phyloP scores from a whole-genome alignment of 1,284 basidiomycete species.

The Erythrobasidium hasegawianum region DNA sequence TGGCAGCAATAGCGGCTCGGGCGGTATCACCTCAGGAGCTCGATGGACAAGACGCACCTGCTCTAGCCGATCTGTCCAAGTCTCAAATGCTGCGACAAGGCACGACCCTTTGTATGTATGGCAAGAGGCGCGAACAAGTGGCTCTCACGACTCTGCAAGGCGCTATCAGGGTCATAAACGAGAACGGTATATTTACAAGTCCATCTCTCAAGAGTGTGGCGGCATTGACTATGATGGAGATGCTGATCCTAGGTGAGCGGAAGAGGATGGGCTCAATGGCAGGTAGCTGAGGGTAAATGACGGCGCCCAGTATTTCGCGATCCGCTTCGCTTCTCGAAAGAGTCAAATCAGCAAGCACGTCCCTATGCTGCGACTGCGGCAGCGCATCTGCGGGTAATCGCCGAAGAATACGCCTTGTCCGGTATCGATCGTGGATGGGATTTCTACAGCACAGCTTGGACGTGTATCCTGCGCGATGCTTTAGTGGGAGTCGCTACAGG shows the following conservation, averaged over 20 bases:
- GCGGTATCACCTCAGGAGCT: conserved; percentile 3
- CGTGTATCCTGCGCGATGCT: conserved; percentile 11
- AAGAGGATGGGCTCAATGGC: neutral
- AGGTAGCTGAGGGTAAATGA: neutral
- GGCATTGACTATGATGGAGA: conserved; percentile 17
- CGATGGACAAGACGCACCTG: conserved; percentile 18
- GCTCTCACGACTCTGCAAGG: conserved; percentile 4
- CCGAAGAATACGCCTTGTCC: conserved; percentile 12
- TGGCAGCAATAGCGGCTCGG: conserved; percentile 14
- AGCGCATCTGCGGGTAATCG: conserved; percentile 17
- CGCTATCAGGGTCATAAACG: conserved; percentile 14
- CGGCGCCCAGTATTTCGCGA: conserved; percentile 12
- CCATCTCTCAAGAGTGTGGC: conserved; percentile 10
- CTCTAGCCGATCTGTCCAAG: conserved; percentile 1
- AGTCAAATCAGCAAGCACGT: conserved; percentile 7
- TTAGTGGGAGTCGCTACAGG: conserved; percentile 19
- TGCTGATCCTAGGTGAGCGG: conserved; percentile 19
- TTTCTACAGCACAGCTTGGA: conserved; percentile 32
- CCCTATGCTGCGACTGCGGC: conserved; percentile 21
- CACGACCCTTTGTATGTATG: conserved; percentile 14
- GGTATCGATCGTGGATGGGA: neutral
- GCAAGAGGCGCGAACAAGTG: conserved; percentile 8
- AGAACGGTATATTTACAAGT: conserved; percentile 13
- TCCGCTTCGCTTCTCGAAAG: conserved; percentile 8
- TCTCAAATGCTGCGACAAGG: conserved; percentile 4